Base-by-base conservation (phyloP, 2,329 filamentous ascomycete species). In the Ramularia endophylla region DNA sequence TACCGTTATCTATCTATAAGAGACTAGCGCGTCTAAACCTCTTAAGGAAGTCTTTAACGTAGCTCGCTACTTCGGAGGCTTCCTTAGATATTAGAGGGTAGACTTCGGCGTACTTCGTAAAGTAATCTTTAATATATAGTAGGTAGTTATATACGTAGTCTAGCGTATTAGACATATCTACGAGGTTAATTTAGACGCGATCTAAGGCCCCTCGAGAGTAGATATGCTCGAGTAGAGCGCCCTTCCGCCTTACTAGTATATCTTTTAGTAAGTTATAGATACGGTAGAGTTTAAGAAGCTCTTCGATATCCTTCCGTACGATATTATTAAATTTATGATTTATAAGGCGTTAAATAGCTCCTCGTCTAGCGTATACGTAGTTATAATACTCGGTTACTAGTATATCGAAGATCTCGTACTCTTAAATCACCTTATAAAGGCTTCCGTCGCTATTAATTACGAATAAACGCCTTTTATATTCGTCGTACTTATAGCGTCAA, bases 41-140 rank as follows among this genome's bases (percentile, higher is more conserved):
- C 12, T 13, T 13, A 13, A 31, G n/a, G 28, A 7, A 6, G 28
- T 31, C 6, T 7, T 7, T 5, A n/a, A 7, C 6, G n/a, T 13
- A 31, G 28, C n/a, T n/a, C n/a, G 28, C 28, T 5, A 31, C 28
- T 31, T 31, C 28, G 28, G 6, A 5, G n/a, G 28, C 28, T 31
- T 31, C 28, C n/a, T 31, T 31, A 13, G 6, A 6, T n/a, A 16
- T 31, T 7, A 31, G 28, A 31, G 28, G 6, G 28, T 31, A 31
- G 6, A 16, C n/a, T 6, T 13, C 5, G 7, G 28, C 28, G 28
- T 7, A 31, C 15, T 31, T 31, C 12, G 28, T 31, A 6, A 7
- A 7, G n/a, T 31, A 31, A 16, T 31, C 28, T n/a, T 31, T 31
- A 31, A 31, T 31, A 31, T 31, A 16, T 31, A 31, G 28, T n/a